Conservation (phyloP, 2,329 filamentous ascomycete species). For the Calonectria henricotiae region DNA sequence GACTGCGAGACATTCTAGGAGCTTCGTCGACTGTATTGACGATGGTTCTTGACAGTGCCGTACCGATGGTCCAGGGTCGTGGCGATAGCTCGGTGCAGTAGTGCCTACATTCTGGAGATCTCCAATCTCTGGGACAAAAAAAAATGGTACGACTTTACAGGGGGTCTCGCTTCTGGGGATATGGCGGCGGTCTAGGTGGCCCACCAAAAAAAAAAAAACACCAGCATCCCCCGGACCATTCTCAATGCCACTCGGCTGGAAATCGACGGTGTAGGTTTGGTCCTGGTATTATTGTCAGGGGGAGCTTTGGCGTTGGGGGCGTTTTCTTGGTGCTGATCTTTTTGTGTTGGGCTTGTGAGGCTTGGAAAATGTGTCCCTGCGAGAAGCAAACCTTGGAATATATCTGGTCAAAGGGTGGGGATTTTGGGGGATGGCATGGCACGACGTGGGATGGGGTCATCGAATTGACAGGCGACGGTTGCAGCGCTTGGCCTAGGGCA, state of each 20-base stretch:
- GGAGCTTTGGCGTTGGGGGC: constrained; percentile 31
- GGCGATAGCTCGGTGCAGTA: constrained; percentile 51
- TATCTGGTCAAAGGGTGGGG: constrained; percentile 20
- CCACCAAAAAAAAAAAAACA: constrained; percentile 42
- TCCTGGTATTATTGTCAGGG: constrained; percentile 32
- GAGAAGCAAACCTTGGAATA: constrained; percentile 19
- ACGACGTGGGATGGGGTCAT: constrained; percentile 30
- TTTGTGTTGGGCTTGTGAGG: constrained; percentile 26
- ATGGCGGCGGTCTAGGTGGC: constrained; percentile 46
- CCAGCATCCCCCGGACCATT: constrained; percentile 43
- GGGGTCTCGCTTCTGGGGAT: constrained; percentile 46
- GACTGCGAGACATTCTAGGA: constrained; percentile 42
- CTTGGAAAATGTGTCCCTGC: constrained; percentile 23
- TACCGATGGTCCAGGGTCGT: constrained; percentile 48
- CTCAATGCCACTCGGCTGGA: constrained; percentile 46
- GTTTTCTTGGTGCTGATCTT: constrained; percentile 32
- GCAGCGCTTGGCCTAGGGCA: constrained; percentile 42
- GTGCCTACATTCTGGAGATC: constrained; percentile 52
- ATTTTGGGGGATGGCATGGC: constrained; percentile 23
- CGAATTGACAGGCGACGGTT: constrained; percentile 35
- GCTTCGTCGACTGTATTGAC: constrained; percentile 32
- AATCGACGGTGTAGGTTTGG: constrained; percentile 34
- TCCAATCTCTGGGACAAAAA: constrained; percentile 50
- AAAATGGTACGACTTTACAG: constrained; percentile 53
- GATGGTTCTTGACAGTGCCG: constrained; percentile 42